A percentile compares a stretch with the other conserved stretches of the same genome.
Evolutionary conservation across 352 stramenopile genomes (phyloP).

Genomic region (Aphanomyces astaci): DNA sequence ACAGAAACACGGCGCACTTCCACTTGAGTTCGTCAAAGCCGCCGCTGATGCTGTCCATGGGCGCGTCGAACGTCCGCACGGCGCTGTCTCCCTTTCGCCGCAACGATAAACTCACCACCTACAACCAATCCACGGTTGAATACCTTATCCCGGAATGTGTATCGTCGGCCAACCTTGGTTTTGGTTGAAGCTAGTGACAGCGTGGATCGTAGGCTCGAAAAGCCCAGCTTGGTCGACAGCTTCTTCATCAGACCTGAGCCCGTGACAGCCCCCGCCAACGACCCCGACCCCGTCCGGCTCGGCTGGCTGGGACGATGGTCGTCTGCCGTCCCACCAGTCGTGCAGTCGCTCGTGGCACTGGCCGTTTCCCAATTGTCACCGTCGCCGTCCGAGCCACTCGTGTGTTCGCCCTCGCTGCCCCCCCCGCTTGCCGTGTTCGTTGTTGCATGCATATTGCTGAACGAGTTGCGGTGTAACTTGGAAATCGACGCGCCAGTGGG

Average conservation of each 20-base stretch:
- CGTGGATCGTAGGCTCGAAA: constrained; percentile 29
- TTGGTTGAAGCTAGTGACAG: constrained; percentile 54
- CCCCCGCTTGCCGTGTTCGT: constrained; percentile 24
- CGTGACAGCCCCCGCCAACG: constrained; percentile 25
- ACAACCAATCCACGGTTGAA: neutral
- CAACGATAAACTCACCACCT: constrained; percentile 42
- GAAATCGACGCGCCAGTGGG: constrained; percentile 44
- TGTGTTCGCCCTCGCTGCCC: constrained; percentile 36
- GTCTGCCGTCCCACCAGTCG: constrained; percentile 17
- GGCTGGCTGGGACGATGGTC: constrained; percentile 22
- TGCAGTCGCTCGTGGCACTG: constrained; percentile 13
- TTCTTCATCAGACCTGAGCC: constrained; percentile 66
- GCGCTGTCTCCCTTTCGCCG: constrained; percentile 62
- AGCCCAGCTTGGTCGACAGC: constrained; percentile 29
- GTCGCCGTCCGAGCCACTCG: constrained; percentile 42
- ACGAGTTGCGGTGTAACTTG: constrained; percentile 28
- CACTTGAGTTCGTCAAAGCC: constrained; percentile 81
- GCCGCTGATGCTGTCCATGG: constrained; percentile 73
- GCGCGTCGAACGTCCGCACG: constrained; percentile 64
- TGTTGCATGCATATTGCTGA: constrained; percentile 3
- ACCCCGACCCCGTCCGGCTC: constrained; percentile 17
- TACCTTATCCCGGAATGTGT: neutral
- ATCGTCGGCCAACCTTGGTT: constrained; percentile 9
- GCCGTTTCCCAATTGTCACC: constrained; percentile 1
- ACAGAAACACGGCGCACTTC: constrained; percentile 77